Conservation (phyloP, 2,329 filamentous ascomycete species). For the Xylariales sp. region DNA sequence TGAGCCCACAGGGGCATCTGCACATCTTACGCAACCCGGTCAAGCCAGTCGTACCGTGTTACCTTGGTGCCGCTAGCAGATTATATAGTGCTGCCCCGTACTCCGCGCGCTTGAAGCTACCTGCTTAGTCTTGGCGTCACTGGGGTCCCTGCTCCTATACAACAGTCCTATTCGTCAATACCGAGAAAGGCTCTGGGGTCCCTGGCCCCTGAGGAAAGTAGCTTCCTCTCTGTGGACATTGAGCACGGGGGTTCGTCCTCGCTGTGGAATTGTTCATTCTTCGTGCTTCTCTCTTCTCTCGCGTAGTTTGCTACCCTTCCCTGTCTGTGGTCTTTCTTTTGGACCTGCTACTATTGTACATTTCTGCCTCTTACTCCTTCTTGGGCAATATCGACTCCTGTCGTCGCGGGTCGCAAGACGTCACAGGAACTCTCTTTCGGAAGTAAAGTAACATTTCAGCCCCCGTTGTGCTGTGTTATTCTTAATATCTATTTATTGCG, state of each 20-base stretch:
- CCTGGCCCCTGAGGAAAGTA: too few relatives aligned
- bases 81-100: too few relatives aligned
- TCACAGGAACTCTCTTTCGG: neutral
- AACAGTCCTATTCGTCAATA: too few relatives aligned
- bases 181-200: neutral
- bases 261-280: conserved; percentile 3
- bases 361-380: neutral
- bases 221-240: neutral
- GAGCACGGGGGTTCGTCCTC: conserved; percentile 3
- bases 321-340: neutral
- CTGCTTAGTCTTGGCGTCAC: too few relatives aligned
- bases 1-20: too few relatives aligned
- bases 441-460: neutral
- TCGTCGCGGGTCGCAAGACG: conserved; percentile 5
- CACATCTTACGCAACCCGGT: too few relatives aligned
- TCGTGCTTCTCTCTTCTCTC: conserved; percentile 1
- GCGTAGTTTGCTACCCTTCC: conserved; percentile 2
- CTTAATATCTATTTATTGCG: conserved; percentile 7
- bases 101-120: too few relatives aligned
- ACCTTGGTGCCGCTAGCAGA: too few relatives aligned
- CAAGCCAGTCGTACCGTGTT: too few relatives aligned
- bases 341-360: too few relatives aligned
- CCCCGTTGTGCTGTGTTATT: neutral
- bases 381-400: neutral
- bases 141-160: too few relatives aligned